Evolutionary conservation across 2,329 filamentous ascomycete species (phyloP).

Genomic region (Pestalotiopsis sp.): DNA sequence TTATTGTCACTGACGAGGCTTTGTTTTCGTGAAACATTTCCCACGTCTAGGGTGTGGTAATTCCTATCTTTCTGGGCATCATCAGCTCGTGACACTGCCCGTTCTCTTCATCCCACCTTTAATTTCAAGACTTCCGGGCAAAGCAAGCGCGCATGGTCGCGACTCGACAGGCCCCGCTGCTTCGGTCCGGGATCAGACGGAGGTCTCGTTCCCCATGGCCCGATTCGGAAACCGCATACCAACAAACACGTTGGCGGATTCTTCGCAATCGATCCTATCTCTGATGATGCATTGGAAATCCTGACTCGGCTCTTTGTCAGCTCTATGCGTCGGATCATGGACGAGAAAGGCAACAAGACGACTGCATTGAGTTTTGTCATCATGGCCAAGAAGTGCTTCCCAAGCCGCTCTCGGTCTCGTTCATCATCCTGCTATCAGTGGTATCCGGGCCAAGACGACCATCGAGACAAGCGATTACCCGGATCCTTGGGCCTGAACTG

Average conservation of each 20-base stretch:
- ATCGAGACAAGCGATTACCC: background rate
- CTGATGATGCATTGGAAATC: background rate
- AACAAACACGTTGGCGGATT: background rate
- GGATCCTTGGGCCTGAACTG: background rate
- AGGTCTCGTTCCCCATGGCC: slow-evolving; percentile 6
- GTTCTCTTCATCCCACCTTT: background rate
- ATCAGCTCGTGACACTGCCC: background rate
- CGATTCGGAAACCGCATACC: background rate
- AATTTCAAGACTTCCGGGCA: background rate
- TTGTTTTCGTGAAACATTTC: too few relatives aligned
- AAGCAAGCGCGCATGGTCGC: background rate
- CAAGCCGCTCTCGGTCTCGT: background rate
- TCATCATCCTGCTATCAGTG: background rate
- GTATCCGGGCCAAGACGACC: background rate
- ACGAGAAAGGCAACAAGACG: background rate
- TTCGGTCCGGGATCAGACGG: slow-evolving; percentile 10
- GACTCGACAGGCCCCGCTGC: background rate
- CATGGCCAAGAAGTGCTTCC: background rate
- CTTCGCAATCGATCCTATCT: background rate
- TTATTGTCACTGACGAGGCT: too few relatives aligned
- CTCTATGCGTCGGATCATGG: background rate
- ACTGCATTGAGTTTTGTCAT: background rate
- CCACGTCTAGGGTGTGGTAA: too few relatives aligned
- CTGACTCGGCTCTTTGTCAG: background rate
- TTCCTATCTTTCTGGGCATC: background rate